These are phyloP conservation scores for Cytospora mali DNA, from an alignment of 2,329 filamentous ascomycete species.

Conservation along the genomic window DNA sequence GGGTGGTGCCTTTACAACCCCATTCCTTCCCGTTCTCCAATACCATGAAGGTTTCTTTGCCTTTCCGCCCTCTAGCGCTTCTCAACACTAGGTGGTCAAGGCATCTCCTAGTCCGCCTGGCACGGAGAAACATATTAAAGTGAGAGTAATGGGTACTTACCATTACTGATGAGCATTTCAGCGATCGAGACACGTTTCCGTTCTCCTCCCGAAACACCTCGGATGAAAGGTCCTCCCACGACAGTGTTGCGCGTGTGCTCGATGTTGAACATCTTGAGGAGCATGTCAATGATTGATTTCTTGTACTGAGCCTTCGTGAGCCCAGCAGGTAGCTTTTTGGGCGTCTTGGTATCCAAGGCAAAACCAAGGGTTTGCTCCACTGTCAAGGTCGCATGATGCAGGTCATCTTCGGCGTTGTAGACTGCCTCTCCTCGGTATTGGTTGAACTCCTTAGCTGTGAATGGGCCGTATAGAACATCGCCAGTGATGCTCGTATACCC, in stretches of 20 bases:
- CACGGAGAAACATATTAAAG: too few species aligned
- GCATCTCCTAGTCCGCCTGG: too few species aligned
- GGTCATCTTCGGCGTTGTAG: constrained; percentile 85
- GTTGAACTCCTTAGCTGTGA: constrained; percentile 70
- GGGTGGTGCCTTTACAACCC: too few species aligned
- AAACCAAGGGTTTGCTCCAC: constrained; percentile 87
- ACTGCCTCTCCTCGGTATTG: constrained; percentile 79
- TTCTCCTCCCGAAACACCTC: constrained; percentile 79
- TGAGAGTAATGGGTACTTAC: too few species aligned
- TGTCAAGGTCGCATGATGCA: constrained; percentile 82
- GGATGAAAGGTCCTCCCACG: constrained; percentile 79
- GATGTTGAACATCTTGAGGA: constrained; percentile 93
- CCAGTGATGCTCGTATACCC: constrained; percentile 62
- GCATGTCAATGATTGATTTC: constrained; percentile 69
- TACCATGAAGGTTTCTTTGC: too few species aligned
- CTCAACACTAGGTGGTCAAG: too few species aligned
- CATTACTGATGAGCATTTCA: constrained; percentile 78
- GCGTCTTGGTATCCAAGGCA: constrained; percentile 81
- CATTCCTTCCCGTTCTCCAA: too few species aligned
- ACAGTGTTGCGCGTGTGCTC: constrained; percentile 84
- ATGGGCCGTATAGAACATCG: constrained; percentile 77
- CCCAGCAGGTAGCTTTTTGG: constrained; percentile 75
- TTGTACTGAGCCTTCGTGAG: constrained; percentile 76
- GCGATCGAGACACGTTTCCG: constrained; percentile 80
- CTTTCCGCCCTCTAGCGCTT: too few species aligned